Evolutionary conservation across 768 basidiomycete species (phyloP).

Genomic region (Fistulinella prunicolor): DNA sequence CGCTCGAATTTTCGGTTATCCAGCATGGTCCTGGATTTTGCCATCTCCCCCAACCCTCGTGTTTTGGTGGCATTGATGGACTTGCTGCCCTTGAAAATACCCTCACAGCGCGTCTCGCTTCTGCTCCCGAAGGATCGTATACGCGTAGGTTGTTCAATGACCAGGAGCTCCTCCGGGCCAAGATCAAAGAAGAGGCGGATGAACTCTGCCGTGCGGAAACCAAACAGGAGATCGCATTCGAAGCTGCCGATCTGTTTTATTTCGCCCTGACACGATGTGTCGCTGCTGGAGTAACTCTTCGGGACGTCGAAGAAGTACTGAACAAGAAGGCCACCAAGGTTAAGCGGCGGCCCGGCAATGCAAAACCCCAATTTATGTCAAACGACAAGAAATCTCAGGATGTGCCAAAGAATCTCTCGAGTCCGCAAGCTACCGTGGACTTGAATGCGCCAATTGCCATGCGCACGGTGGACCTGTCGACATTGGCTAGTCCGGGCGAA

Average conservation of each 20-base stretch:
- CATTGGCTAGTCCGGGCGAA: constrained; percentile 42
- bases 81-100: constrained; percentile 78
- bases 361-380: constrained; percentile 75
- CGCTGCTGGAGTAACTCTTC: constrained; percentile 73
- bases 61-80: constrained; percentile 84
- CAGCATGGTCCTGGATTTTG: constrained; percentile 94
- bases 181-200: constrained; percentile 98
- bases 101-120: constrained; percentile 63
- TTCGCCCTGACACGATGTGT: constrained; percentile 87
- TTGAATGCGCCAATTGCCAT: constrained; percentile 61
- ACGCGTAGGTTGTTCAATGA: constrained; percentile 86
- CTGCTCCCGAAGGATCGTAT: constrained; percentile 89
- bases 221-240: constrained; percentile 84
- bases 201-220: constrained; percentile 86
- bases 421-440: constrained; percentile 22
- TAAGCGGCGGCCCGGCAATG: constrained; percentile 84
- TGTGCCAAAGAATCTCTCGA: constrained; percentile 29
- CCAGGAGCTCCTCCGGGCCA: constrained; percentile 75
- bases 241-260: constrained; percentile 93
- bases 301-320: constrained; percentile 80
- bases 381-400: constrained; percentile 18
- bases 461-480: constrained; percentile 64
- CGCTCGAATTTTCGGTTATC: constrained; percentile 85
- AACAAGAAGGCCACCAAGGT: constrained; percentile 85
- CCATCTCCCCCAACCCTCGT: constrained; percentile 82